Conservation (phyloP, 2,329 filamentous ascomycete genomes). For the Fusarium domesticum region DNA sequence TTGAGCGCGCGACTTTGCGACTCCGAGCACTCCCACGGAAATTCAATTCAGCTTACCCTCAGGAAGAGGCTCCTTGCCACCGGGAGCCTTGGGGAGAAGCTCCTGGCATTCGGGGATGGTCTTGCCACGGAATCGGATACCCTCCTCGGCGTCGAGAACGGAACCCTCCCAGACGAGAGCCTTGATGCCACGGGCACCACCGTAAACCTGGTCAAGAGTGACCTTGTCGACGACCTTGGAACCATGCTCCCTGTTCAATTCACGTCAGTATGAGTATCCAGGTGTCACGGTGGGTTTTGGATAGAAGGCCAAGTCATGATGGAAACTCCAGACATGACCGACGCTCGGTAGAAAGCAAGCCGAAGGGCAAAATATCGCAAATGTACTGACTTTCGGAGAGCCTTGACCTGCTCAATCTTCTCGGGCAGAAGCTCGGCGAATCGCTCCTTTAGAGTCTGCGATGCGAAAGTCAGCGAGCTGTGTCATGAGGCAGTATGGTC, state of each 20-base stretch:
- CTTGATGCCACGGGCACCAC: slow-evolving; percentile 98
- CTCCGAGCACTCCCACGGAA: too few species aligned
- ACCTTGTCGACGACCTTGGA: slow-evolving; percentile 96
- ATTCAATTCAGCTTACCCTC: slow-evolving; percentile 59
- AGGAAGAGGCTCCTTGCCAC: slow-evolving; percentile 93
- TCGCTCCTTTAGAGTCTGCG: slow-evolving; percentile 91
- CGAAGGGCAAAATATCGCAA: slow-evolving; percentile 10
- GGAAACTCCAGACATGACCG: slow-evolving; percentile 12
- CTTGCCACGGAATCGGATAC: slow-evolving; percentile 98
- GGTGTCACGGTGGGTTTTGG: slow-evolving; percentile 3
- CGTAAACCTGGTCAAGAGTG: slow-evolving; percentile 98
- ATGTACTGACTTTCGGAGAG: slow-evolving; percentile 79
- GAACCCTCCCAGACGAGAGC: slow-evolving; percentile 98
- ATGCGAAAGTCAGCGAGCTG: slow-evolving; percentile 7
- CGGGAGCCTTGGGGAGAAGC: slow-evolving; percentile 92
- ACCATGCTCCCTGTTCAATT: slow-evolving; percentile 72
- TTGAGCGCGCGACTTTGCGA: neutral
- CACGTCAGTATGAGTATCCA: slow-evolving; percentile 19
- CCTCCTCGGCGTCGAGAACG: slow-evolving; percentile 96
- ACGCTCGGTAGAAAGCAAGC: slow-evolving; percentile 14
- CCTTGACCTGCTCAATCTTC: slow-evolving; percentile 99
- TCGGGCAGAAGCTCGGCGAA: slow-evolving; percentile 94
- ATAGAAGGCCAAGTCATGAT: slow-evolving; percentile 5
- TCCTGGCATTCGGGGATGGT: slow-evolving; percentile 99
- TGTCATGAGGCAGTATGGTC: too few species aligned